Evolutionary conservation across 306 rosid genomes (phyloP), one percentile per base, ranked within the genome.

Genomic region (Biancaea sappan): DNA sequence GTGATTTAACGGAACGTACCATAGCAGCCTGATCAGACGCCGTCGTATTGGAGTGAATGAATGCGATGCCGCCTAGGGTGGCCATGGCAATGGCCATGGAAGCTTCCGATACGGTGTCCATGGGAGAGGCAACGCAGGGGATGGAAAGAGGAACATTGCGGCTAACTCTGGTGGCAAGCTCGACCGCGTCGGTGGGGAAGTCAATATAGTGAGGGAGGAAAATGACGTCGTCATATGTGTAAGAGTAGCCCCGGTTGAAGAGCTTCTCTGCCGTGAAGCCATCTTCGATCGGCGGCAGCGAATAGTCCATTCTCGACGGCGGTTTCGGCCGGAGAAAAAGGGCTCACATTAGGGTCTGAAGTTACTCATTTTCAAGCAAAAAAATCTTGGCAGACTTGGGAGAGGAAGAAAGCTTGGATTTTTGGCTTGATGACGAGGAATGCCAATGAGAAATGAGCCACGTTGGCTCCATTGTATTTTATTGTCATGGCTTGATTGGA

Each of bases 61-160:
- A 19, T 5, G 93, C 92, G 66, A 93, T 73, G 18, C 92, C 97
- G 1, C 97, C 97, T 0, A 91, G 86, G 0, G 98, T 77, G 1
- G 98, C 98, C 92, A 93, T 91, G 71, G 96, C 70, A 4, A 84
- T 54, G 43, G 97, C 93, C 98, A 91, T 93, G 79, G 78, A 41
- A 1, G 92, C 52, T 74, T 91, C 98, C 8, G 96, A 91, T 50
- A 93, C 92, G 14, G 97, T 91, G 70, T 93, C 98, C 98, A 93
- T 91, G 0, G 98, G 98, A n/a, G 98, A 93, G n/a, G 98, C 87
- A 13, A 91, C 89, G 69, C 91, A 69, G 40, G 98, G 98, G n/a
- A 83, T 53, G 13, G 86, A 71, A 59, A 91, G 93, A 0, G 83
- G 46, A 58, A 93, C 6, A 29, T 82, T 85, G 64, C 97, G 96